phyloP scores from a whole-genome alignment of 495 filamentous ascomycete genomes.

The Annulohypoxylon maeteangense region DNA sequence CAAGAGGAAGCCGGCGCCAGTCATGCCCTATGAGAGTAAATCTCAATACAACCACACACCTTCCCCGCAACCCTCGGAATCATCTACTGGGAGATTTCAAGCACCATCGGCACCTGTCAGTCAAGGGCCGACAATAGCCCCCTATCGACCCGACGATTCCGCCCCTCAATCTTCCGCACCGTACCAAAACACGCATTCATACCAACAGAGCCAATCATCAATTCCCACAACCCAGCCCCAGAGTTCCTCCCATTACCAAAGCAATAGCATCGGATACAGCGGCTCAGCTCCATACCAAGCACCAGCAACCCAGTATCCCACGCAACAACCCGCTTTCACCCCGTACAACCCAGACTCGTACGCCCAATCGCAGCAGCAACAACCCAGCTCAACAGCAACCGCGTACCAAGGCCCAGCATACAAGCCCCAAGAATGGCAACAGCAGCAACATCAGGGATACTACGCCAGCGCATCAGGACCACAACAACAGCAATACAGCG shows the following conservation, averaged over 20 bases:
- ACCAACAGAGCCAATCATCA: constrained; percentile 35
- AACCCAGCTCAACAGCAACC: constrained; percentile 12
- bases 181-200: constrained; percentile 33
- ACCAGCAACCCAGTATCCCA: constrained; percentile 24
- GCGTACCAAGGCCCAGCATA: constrained; percentile 35
- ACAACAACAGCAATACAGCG: constrained; percentile 32
- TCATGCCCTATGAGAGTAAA: constrained; percentile 11
- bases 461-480: constrained; percentile 32
- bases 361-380: constrained; percentile 23
- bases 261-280: constrained; percentile 10
- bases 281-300: constrained; percentile 11
- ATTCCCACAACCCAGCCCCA: constrained; percentile 18
- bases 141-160: constrained; percentile 23
- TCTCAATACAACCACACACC: constrained; percentile 31
- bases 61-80: constrained; percentile 31
- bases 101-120: constrained; percentile 5
- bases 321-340: constrained; percentile 29
- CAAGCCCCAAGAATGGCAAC: constrained; percentile 39
- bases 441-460: constrained; percentile 40
- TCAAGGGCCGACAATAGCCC: constrained; percentile 18
- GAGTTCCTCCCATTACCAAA: constrained; percentile 34
- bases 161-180: constrained; percentile 17
- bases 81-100: constrained; percentile 13
- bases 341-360: constrained; percentile 44
- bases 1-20: constrained; percentile 43